These are phyloP conservation scores for Sugiyamaella japonica DNA, from an alignment of 1,139 yeast genomes.

Conservation along the genomic window DNA sequence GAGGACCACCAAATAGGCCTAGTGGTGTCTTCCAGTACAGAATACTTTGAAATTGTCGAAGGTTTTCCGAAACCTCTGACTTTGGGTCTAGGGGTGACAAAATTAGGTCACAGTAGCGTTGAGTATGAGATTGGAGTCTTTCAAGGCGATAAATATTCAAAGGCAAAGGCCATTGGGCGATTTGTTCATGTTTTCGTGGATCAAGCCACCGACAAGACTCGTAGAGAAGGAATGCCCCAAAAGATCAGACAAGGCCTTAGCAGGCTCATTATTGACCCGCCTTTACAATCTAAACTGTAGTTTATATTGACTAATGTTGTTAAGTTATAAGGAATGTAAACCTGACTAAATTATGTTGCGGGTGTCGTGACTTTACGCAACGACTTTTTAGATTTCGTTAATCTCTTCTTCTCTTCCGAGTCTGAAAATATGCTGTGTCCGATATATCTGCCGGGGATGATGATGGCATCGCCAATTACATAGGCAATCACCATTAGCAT, in stretches of 20 bases:
- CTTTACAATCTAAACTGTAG: constrained; percentile 1
- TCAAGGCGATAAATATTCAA: constrained; percentile 25
- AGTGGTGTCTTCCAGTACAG: constrained; percentile 37
- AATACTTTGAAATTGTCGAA: constrained; percentile 33
- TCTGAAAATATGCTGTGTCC: neutral
- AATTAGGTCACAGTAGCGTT: constrained; percentile 36
- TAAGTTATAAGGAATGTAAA: too few relatives aligned
- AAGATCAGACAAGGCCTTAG: constrained; percentile 28
- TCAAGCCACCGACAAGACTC: constrained; percentile 30
- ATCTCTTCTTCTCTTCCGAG: neutral
- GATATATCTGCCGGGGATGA: constrained; percentile 23
- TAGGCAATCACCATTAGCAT: constrained; percentile 34
- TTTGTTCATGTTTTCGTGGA: constrained; percentile 39
- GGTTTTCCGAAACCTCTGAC: constrained; percentile 37
- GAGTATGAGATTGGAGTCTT: constrained; percentile 39
- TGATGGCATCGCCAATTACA: constrained; percentile 33
- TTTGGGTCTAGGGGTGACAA: constrained; percentile 34
- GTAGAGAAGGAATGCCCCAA: constrained; percentile 29
- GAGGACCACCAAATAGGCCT: constrained; percentile 31
- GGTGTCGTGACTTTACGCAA: constrained; percentile 3
- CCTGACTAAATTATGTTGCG: too few relatives aligned
- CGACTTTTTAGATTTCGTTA: constrained; percentile 2
- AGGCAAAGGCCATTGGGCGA: constrained; percentile 36
- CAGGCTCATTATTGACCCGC: constrained; percentile 18
- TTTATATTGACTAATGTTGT: neutral